Evolutionary conservation across 192 early-diverging fungal species (phyloP), one percentile per base, ranked within the genome.

Genomic region (Mortierella antarctica): DNA sequence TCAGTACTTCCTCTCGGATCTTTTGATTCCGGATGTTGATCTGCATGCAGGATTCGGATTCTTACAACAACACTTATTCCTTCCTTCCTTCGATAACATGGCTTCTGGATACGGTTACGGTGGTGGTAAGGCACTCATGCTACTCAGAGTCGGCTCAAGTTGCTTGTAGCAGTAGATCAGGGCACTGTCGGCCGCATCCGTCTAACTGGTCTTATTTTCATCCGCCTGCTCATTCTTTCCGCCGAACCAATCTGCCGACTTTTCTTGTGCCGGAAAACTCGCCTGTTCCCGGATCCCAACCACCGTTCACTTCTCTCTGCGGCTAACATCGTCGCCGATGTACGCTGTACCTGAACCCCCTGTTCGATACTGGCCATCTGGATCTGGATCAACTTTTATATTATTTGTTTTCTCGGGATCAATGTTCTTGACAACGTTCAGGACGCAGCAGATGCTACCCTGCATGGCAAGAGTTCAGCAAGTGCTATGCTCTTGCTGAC

Each of bases 381-480:
- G 45, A 18, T 62, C 60, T 9, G 20, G 48, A 52, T 12, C 21
- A 39, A 46, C 60, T 23, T 12, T 31, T 41, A 44, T n/a, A 44
- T n/a, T 15, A 15, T 48, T 18, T 51, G 17, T 13, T 57, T 60
- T 41, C 23, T 53, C 12, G 31, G 31, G 11, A 40, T 50, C 7
- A 31, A 60, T 41, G 2, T 53, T 5, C 14, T 7, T 52, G 9
- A 2, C 50, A 20, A 31, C 17, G 31, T 18, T 65, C 84, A 95
- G 89, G 95, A 83, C 91, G 89, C 82, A 90, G 95, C 72, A 92
- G 97, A 71, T 99, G 97, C 90, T 97, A 97, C 84, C 88, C 92
- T 56, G 96, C 96, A 85, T 99, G 95, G 95, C 96, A 98, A 86
- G 96, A 98, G 83, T 97, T 96, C 85, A 86, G 93, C 80, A 95